Base-by-base conservation (phyloP, 306 rosid species). In the Crotalaria pallida region DNA sequence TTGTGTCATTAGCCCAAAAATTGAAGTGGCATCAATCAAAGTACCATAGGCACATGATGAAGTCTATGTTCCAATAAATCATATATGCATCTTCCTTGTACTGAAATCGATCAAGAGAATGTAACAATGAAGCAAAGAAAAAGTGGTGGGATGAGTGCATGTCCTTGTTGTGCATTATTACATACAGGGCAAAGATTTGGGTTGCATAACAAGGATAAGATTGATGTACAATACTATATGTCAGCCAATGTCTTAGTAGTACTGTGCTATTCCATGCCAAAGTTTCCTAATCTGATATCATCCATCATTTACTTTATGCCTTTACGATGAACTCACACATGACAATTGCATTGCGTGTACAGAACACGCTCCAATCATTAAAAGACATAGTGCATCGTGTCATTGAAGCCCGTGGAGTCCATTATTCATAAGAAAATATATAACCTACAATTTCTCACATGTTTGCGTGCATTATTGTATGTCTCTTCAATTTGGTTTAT, bases 331-430 rank as follows among this genome's bases (percentile, higher is more conserved):
- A 65, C 27, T 64, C 33, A 16, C 73, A 53, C 53, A 36, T 55
- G 36, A 26, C 47, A 52, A 53, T 38, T 57, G 60, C 24, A 45
- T 2, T 58, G 24, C 29, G 52, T 64, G 57, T 75, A 50, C 10
- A 8, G 11, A 17, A 12, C 71, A 71, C 75, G 33, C 57, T 65
- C 72, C 72, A 80, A 59, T 80, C 78, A 65, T 38, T 23, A 33
- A 12, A 26, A 40, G 27, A 71, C 57, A 62, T 71, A 64, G 71
- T 75, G 81, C 78, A 40, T 49, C 45, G 45, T 29, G 45, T 22
- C 57, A 65, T 52, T 40, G 15, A 36, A 58, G 58, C 45, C 64
- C 55, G 12, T 15, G 57, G 38, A n/a, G 27, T 41, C 52, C 79
- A 53, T 29, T 50, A 38, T 53, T 43, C 50, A 33, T 33, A 13